Conservation (phyloP, 176 grass and related monocot genomes). For the Otatea glauca region DNA sequence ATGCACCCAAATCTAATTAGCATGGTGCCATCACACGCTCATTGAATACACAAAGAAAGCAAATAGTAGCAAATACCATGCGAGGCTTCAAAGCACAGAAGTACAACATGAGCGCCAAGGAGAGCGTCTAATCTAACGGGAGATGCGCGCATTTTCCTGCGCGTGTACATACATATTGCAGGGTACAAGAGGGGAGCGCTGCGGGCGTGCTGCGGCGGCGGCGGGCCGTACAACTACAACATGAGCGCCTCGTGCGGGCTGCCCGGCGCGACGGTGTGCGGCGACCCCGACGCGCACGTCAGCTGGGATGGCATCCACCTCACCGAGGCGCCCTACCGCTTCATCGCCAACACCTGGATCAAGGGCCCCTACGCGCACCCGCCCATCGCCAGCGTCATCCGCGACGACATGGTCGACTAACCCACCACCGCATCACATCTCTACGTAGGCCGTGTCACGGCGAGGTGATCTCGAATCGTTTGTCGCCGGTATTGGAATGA, state of each 20-base stretch:
- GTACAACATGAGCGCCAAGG: background rate
- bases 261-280: conserved; percentile 56
- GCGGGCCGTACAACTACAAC: conserved; percentile 81
- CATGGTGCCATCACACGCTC: background rate
- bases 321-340: conserved; percentile 75
- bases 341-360: conserved; percentile 79
- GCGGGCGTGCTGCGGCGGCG: conserved; percentile 71
- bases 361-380: conserved; percentile 76
- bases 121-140: background rate
- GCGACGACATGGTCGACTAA: conserved; percentile 56
- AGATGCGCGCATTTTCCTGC: background rate
- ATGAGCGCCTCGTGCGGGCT: conserved; percentile 58
- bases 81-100: background rate
- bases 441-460: background rate
- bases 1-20: background rate
- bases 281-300: conserved; percentile 61
- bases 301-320: conserved; percentile 96
- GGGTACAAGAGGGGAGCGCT: conserved; percentile 69
- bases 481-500: background rate
- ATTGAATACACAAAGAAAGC: background rate
- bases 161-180: conserved; percentile 5
- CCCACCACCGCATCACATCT: background rate
- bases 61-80: background rate
- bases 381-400: conserved; percentile 50
- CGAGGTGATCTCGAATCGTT: background rate